Base-by-base conservation (phyloP, 1,284 basidiomycete genomes). In the Anthracocystis setariae region DNA sequence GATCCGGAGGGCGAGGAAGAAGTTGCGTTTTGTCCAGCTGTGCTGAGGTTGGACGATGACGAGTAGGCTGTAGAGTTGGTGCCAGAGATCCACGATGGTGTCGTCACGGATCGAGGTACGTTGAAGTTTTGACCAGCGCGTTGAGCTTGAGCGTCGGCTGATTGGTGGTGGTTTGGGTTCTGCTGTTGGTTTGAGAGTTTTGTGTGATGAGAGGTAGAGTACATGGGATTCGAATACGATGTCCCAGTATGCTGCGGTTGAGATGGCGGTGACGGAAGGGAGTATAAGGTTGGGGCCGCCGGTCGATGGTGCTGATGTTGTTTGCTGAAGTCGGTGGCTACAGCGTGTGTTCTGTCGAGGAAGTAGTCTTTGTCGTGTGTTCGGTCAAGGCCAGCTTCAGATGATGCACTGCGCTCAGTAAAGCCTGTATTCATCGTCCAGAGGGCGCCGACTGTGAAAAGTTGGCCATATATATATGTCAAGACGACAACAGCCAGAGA, bases 381-480 rank as follows among this genome's bases (percentile, higher is more conserved):
- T 42, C 29, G 18, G 32, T 62, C 47, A 12, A 24, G 13, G 44
- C 20, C 38, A 29, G 33, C 7, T 24, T 51, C 51, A 24, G 51
- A 27, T 58, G 32, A 24, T 59, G 37, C 49, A 48, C 24, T 56
- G 18, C 42, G 49, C 8, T 49, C 42, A 9, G 44, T 12, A 20
- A 61, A 48, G 53, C 58, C 45, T 40, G 53, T 32, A 27, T 67
- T 53, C 53, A 60, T 60, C 52, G 39, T 67, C 58, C 60, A 53
- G 38, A 45, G 27, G 32, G 24, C 18, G 38, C 29, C 37, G 25
- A 20, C 39, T 39, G 12, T 17, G 8, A 20, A 35, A 3, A 17
- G 29, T 35, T n/a, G 51, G 46, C 32, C 56, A 55, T 59, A 38
- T 24, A 37, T 37, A 5, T 37, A 37, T n/a, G 35, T 37, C 5